Percentiles rank a stretch among this genome's conserved stretches.
Evolutionary conservation across 1,284 basidiomycete species (phyloP).

Genomic region (Bjerkandera adusta): DNA sequence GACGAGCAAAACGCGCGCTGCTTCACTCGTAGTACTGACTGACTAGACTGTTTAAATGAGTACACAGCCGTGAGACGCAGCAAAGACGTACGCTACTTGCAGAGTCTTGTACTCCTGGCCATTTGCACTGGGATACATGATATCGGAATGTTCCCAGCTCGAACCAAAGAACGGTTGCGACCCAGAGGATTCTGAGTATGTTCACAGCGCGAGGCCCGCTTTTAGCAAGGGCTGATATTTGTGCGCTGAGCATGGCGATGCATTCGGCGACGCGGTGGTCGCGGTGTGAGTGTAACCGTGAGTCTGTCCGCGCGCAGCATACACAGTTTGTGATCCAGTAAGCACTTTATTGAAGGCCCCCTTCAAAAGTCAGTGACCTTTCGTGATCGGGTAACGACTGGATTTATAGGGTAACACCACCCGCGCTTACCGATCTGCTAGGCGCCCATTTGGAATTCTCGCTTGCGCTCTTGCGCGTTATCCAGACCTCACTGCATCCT

Average conservation of each 20-base stretch:
- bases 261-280: constrained; percentile 2
- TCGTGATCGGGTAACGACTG: no score
- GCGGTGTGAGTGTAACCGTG: no score
- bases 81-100: not conserved
- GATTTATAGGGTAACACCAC: no score
- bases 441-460: constrained; percentile 5
- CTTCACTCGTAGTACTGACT: constrained; percentile 22
- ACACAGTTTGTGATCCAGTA: no score
- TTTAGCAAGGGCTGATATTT: not conserved
- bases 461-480: constrained; percentile 1
- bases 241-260: constrained; percentile 2
- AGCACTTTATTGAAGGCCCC: no score
- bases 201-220: constrained; percentile 18
- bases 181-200: constrained; percentile 50
- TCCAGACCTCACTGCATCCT: constrained; percentile 11
- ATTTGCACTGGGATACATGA: constrained; percentile 49
- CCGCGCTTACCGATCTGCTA: no score
- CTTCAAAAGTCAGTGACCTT: no score
- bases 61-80: constrained; percentile 24
- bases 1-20: constrained; percentile 73
- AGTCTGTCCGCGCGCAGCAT: no score
- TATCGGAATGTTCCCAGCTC: constrained; percentile 63
- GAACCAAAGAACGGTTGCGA: constrained; percentile 62
- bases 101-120: constrained; percentile 54
- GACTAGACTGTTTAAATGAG: not conserved